Conservation (phyloP, 1,284 basidiomycete species). For the Cutaneotrichosporon cavernicola region DNA sequence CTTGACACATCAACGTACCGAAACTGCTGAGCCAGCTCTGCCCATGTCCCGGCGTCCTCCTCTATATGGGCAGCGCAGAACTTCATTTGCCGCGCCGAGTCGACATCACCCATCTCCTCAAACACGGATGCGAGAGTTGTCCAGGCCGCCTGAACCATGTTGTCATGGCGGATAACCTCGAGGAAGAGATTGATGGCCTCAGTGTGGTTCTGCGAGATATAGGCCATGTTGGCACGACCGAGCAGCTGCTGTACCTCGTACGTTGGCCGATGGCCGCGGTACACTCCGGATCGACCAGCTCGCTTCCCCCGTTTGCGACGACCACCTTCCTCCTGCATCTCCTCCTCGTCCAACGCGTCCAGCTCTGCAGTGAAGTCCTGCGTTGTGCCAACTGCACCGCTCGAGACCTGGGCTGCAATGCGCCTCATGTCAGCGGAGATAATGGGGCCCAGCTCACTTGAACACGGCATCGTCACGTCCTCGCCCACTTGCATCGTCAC, state of each 20-base stretch:
- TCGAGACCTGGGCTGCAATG: constrained; percentile 38
- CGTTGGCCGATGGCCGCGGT: constrained; percentile 62
- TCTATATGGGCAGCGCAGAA: constrained; percentile 88
- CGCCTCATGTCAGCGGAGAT: constrained; percentile 26
- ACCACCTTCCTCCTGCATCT: constrained; percentile 23
- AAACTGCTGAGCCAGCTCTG: constrained; percentile 70
- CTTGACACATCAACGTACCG: constrained; percentile 56
- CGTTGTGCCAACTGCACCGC: constrained; percentile 11
- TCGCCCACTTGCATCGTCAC: constrained; percentile 10
- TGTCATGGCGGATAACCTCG: constrained; percentile 91
- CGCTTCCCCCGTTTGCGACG: constrained; percentile 8
- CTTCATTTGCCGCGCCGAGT: constrained; percentile 75
- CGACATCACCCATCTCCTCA: constrained; percentile 64
- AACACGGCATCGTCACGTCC: constrained; percentile 34
- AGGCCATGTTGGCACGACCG: constrained; percentile 83
- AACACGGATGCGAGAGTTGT: constrained; percentile 78
- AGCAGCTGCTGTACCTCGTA: constrained; percentile 78
- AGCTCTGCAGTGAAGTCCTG: constrained; percentile 26
- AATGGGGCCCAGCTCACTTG: constrained; percentile 26
- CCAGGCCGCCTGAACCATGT: constrained; percentile 80
- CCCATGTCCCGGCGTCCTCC: constrained; percentile 84
- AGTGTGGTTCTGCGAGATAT: constrained; percentile 65
- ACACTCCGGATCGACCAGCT: constrained; percentile 8
- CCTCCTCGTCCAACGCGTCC: constrained; percentile 34
- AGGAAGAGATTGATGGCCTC: constrained; percentile 77